Percentiles rank a stretch among this genome's conserved stretches.
phyloP scores from a whole-genome alignment of 345 rosid species.

The Populus alba region DNA sequence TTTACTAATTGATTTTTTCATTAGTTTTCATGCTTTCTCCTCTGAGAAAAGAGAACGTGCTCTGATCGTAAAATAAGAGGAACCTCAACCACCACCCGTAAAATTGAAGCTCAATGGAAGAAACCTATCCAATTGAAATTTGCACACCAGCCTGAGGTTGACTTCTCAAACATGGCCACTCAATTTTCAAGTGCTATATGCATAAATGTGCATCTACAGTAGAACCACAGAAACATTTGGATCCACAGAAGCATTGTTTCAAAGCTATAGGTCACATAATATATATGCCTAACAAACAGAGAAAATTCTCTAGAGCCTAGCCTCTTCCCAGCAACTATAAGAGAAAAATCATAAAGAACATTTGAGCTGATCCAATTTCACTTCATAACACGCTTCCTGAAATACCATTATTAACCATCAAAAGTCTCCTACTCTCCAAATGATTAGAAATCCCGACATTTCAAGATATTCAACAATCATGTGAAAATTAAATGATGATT shows the following conservation, averaged over 20 bases:
- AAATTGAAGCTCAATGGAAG: neutral
- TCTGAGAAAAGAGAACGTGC: neutral
- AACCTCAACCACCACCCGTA: neutral
- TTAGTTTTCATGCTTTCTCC: too few species aligned
- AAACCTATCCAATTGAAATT: neutral
- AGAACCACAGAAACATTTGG: neutral
- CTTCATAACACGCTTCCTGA: neutral
- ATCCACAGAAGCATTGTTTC: neutral
- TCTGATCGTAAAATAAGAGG: neutral
- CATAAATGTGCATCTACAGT: neutral
- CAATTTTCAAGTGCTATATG: neutral
- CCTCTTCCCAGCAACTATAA: neutral
- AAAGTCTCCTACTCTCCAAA: neutral
- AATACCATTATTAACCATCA: neutral
- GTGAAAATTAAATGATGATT: neutral
- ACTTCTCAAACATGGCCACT: neutral
- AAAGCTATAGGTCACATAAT: neutral
- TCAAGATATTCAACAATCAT: neutral
- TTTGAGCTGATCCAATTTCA: neutral
- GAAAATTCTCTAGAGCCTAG: neutral
- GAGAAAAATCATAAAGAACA: neutral
- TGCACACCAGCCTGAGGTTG: neutral
- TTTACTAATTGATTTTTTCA: too few species aligned
- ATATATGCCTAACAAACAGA: neutral
- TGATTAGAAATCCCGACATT: neutral